A percentile compares a stretch with the other conserved stretches of the same genome.
phyloP scores from a whole-genome alignment of 2,329 filamentous ascomycete species.

The Apiospora saccharicola region DNA sequence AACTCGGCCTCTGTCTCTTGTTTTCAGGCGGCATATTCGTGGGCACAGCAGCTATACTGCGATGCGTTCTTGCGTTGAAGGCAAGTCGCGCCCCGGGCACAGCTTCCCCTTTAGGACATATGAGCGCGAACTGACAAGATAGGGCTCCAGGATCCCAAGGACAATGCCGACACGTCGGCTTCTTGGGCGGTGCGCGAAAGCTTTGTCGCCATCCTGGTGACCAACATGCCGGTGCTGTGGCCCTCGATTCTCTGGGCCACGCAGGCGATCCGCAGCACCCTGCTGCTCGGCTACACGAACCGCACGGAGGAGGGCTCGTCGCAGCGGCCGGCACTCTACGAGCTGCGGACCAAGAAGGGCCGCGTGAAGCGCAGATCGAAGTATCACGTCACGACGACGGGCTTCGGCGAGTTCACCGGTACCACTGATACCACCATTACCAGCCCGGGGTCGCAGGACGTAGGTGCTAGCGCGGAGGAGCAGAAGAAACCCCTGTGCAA shows the following conservation, averaged over 20 bases:
- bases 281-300: neutral
- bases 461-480: neutral
- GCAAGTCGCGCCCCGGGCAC: constrained; percentile 34
- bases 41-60: constrained; percentile 47
- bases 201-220: constrained; percentile 53
- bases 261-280: neutral
- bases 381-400: neutral
- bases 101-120: constrained; percentile 9
- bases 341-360: neutral
- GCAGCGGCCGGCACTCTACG: neutral
- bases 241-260: neutral
- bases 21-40: constrained; percentile 51
- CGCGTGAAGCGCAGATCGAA: neutral
- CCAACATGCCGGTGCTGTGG: constrained; percentile 51
- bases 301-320: neutral
- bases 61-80: constrained; percentile 46
- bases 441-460: neutral
- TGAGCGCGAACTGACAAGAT: neutral
- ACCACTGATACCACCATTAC: neutral
- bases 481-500: neutral
- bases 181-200: constrained; percentile 53
- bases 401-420: neutral
- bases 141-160: constrained; percentile 45
- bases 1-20: constrained; percentile 46
- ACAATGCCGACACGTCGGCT: constrained; percentile 50